Base-by-base conservation (phyloP, 352 stramenopile species). In the Phytophthora fragariaefolia region DNA sequence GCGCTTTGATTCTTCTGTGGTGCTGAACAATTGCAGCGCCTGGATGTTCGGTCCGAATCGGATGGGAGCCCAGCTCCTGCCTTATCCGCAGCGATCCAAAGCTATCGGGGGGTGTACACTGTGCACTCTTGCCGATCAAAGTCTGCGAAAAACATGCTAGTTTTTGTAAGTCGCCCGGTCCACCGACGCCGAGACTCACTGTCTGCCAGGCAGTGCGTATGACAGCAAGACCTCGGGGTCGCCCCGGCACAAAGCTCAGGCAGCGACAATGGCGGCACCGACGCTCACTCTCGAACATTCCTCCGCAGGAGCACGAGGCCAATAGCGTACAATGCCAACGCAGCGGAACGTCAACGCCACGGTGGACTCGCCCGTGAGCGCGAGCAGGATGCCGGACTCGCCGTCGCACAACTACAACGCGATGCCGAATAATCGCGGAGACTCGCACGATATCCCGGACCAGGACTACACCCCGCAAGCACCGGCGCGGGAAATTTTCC, bases 401-500 rank as follows among this genome's bases (percentile, higher is more conserved):
- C 51, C 52, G 2, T 38, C 58, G 9, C 46, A 64, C 46, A 53
- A 66, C 54, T 70, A 73, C 53, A 73, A 46, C 40, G 59, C 55
- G 24, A 73, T 69, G 66, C 34, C 53, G 12, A 73, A n/a, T n/a
- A n/a, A 36, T 51, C 65, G 46, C 18, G 58, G 40, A 22, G 52
- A 73, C 45, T 63, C 52, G n/a, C 32, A 50, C 36, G 62, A 71
- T 23, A 67, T 68, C 32, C 23, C 53, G 47, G 57, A 71, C 45
- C 63, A 72, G 51, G 47, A 76, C 38, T 63, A 53, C 26, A 58
- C 61, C 28, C 55, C 36, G 13, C 64, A 61, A 46, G 6, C 54
- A 17, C 52, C 54, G 32, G 53, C 64, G 32, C 69, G 65, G n/a
- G 69, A 77, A 23, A 23, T 77, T 42, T 77, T 74, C 42, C 69